Percentiles rank a stretch among this genome's conserved stretches.
These are phyloP conservation scores for Colletotrichum brevisporum DNA, from an alignment of 2,329 filamentous ascomycete genomes.

Conservation along the genomic window DNA sequence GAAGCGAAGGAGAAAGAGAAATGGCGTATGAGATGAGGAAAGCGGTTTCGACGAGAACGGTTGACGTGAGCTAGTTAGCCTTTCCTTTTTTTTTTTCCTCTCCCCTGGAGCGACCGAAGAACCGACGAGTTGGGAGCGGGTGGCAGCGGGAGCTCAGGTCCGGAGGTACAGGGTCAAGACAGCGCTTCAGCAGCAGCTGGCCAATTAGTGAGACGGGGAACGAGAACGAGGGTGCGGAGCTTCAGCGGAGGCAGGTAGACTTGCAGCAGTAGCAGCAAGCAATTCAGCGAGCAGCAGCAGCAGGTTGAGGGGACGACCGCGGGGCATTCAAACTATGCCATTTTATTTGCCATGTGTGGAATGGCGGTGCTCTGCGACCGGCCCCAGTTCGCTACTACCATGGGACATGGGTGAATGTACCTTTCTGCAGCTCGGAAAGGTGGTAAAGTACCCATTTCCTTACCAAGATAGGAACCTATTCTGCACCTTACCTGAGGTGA, in stretches of 20 bases:
- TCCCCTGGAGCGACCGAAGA: slow-evolving; percentile 1
- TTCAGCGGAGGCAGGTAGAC: slow-evolving; percentile 14
- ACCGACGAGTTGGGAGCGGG: slow-evolving; percentile 21
- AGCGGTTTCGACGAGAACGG: not conserved
- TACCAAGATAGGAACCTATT: too few relatives aligned
- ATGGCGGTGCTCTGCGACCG: not conserved
- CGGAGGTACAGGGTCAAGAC: slow-evolving; percentile 11
- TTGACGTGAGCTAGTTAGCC: not conserved
- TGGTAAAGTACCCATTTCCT: too few relatives aligned
- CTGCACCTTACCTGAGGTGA: too few relatives aligned
- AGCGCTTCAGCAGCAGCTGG: slow-evolving; percentile 4
- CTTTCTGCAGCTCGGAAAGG: too few relatives aligned
- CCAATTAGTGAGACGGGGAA: slow-evolving; percentile 13
- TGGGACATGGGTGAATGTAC: too few relatives aligned
- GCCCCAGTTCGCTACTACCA: not conserved
- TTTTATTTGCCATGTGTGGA: slow-evolving; percentile 36
- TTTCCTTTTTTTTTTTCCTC: not conserved
- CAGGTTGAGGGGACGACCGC: slow-evolving; percentile 37
- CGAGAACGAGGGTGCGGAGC: slow-evolving; percentile 14
- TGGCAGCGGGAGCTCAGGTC: slow-evolving; percentile 28
- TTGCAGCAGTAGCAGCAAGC: slow-evolving; percentile 6
- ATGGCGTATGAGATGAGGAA: slow-evolving; percentile 10
- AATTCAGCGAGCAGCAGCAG: not conserved
- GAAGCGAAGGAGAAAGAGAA: slow-evolving; percentile 7
- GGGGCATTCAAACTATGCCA: slow-evolving; percentile 37